Base-by-base conservation (phyloP, 441 rosid genomes). In the Bocquillonia castaneifolia region DNA sequence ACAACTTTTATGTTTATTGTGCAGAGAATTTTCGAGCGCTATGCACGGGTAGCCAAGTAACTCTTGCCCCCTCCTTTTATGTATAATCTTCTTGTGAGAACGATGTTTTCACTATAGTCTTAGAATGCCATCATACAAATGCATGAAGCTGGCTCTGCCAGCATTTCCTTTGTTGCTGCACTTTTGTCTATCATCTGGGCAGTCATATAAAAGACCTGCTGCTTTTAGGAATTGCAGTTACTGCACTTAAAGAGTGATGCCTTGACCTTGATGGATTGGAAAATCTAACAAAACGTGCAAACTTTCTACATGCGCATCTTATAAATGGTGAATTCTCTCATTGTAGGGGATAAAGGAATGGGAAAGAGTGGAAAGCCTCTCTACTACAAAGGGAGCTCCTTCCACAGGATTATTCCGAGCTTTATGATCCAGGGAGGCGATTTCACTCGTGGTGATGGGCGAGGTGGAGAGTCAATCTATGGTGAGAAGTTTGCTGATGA, bases 381-480 rank as follows among this genome's bases (percentile, higher is more conserved):
- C 31, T 91, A 91, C 63, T 93, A 78, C 80, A 93, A 87, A 78
- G 94, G 90, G 12, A 91, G 97, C 72, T 22, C 71, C 15, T 89
- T 93, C 76, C 98, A 91, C 79, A 79, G 97, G 75, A 89, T 93
- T 80, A 91, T 93, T 71, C 97, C 98, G 8, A 85, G 84, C 79
- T 91, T 93, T 77, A 93, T 93, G 98, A 69, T 89, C 23, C 97
- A 93, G 45, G 97, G 97, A 36, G 98, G 98, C 65, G 98, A 93
- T 63, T 89, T 93, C 50, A 91, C 96, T 0, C 89, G 61, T 25
- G 95, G 96, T 0, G 90, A 89, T 37, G 98, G 98, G 63, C 81
- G 86, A 74, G 98, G 97, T 44, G 97, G 98, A 51, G 98, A 93
- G 73, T 91, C 98, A 0, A 88, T 93, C 73, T 93, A 89, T 18